Conservation (phyloP, 306 rosid species). For the Prunus armeniaca region DNA sequence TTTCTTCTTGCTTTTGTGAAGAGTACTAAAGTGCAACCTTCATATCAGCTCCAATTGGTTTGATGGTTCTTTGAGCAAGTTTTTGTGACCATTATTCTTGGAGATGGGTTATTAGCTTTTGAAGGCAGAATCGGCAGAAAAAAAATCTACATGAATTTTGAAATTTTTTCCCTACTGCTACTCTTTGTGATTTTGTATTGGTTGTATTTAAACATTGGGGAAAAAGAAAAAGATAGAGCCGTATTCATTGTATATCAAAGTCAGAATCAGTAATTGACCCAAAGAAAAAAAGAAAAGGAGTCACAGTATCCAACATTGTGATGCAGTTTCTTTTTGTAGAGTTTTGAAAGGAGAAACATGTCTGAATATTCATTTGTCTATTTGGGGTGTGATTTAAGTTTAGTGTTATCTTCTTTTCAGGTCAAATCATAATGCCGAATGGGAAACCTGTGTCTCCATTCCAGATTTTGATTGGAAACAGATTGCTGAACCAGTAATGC, state of each 20-base stretch:
- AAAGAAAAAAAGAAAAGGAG: background rate
- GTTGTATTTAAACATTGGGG: no score
- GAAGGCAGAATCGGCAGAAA: no score
- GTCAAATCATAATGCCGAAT: constrained; percentile 54
- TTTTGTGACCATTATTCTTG: no score
- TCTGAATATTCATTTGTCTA: background rate
- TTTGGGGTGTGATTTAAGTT: constrained; percentile 2
- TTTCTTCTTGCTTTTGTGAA: background rate
- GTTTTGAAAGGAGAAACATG: background rate
- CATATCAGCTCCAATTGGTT: background rate
- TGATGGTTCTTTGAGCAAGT: no score
- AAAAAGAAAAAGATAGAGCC: no score
- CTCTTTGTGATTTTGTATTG: no score
- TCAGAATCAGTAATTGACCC: no score
- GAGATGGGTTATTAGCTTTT: no score
- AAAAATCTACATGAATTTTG: no score
- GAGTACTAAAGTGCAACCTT: background rate
- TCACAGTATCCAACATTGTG: background rate
- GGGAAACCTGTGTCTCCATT: constrained; percentile 71
- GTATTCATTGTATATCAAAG: no score
- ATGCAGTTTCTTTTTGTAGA: background rate
- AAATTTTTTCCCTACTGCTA: no score
- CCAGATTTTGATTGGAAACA: constrained; percentile 76
- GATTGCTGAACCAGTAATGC: constrained; percentile 88
- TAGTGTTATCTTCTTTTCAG: constrained; percentile 34